These are phyloP conservation scores for Penicillium riverlandense DNA, from an alignment of 495 filamentous ascomycete genomes.

Conservation along the genomic window DNA sequence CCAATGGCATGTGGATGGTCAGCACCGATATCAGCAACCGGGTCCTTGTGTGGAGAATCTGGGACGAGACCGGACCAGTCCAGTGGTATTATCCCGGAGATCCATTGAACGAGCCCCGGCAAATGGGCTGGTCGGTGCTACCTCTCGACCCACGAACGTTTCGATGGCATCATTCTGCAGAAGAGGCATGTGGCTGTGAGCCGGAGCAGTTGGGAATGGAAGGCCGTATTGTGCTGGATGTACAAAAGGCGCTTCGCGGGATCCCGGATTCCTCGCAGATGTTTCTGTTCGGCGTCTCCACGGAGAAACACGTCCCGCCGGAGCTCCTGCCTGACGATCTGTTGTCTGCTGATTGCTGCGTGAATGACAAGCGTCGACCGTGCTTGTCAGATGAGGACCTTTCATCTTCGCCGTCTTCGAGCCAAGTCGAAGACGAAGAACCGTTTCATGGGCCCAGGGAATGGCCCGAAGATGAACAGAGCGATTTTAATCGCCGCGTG, in stretches of 20 bases:
- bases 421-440: too few relatives aligned
- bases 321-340: constrained; percentile 18
- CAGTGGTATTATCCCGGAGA: constrained; percentile 23
- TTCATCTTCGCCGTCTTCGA: too few relatives aligned
- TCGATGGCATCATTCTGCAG: constrained; percentile 18
- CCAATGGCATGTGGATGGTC: constrained; percentile 60
- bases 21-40: constrained; percentile 67
- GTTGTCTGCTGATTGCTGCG: constrained; percentile 20
- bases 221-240: constrained; percentile 18
- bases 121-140: constrained; percentile 42
- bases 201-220: constrained; percentile 14
- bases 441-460: not conserved
- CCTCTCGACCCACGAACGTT: constrained; percentile 44
- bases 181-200: constrained; percentile 41
- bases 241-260: constrained; percentile 16
- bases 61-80: constrained; percentile 30
- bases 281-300: not conserved
- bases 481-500: not conserved
- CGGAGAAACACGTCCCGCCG: not conserved
- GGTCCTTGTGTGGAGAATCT: constrained; percentile 61
- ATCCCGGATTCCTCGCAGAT: constrained; percentile 22
- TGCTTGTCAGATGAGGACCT: not conserved
- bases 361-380: not conserved
- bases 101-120: constrained; percentile 4
- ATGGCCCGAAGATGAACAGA: not conserved